Evolutionary conservation across 192 early-diverging fungal species (phyloP), one percentile per base, ranked within the genome.

Genomic region (Coemansia sp.): DNA sequence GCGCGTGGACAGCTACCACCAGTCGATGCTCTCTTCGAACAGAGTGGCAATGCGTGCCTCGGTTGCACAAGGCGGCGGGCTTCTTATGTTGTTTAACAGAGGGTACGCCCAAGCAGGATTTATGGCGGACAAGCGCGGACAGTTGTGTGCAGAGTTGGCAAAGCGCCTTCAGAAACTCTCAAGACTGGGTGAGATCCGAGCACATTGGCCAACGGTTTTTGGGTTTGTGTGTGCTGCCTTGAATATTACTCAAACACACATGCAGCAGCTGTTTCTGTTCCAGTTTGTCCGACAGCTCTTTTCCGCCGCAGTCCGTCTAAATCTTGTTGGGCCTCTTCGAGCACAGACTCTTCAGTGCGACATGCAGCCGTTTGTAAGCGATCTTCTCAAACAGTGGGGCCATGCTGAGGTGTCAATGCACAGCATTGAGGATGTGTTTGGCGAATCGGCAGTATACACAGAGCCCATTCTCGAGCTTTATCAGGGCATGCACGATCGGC

Each of bases 261-360:
- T 90, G 11, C 78, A 88, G 66, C 88, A 90, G 65, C 83, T 96
- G 42, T 91, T 87, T 65, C 64, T 98, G 57, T 96, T 93, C 75
- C 79, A 94, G 41, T 93, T 93, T 84, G 87, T 89, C n/a, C 89
- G 96, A 11, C 86, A 91, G n/a, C 73, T 94, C 9, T 85, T 95
- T 53, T 95, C 93, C 1, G 89, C 94, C 0, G 94, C 93, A 7
- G 90, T 98, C 22, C 86, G 96, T 11, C 83, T 98, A 38, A 95
- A 95, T 69, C 83, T 96, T 8, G 83, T 94, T 49, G 96, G 96
- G 1, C 96, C 96, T 7, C 94, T 95, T 72, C 86, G 90, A 57
- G 93, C 91, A 6, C 96, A 98, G 67, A 78, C 86, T 42, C 75
- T 92, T 22, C 80, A 95, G 66, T 78, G 89, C 59, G 75, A 88